Evolutionary conservation across 805 yeast species (phyloP), one percentile per base, ranked within the genome.

Genomic region (Myxozyma melibiosi): DNA sequence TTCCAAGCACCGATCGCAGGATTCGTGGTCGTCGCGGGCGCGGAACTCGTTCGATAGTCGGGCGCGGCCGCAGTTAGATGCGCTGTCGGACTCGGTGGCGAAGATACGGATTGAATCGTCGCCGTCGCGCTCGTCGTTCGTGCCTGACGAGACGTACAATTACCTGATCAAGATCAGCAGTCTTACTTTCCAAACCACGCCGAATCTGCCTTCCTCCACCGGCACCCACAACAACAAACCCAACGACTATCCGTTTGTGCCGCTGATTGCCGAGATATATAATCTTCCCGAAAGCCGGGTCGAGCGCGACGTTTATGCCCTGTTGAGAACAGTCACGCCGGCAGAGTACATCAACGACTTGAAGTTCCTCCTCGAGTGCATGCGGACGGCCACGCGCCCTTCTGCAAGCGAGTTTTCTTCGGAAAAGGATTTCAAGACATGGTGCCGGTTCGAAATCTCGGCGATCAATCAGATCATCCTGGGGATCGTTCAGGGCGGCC

Each of bases 401-500:
- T 31, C 46, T 9, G 53, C 30, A 13, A 40, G 31, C 1, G 53
- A 49, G 6, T 49, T 49, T 14, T 31, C 38, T 8, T 40, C 53
- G 11, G 46, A 18, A n/a, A 40, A 40, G 31, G 53, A 49, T 22
- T 40, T 39, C 22, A 41, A 33, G 31, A 18, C 27, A 11, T 49
- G 53, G 53, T 14, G 31, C 11, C n/a, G 40, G n/a, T 49, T 49
- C 22, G 53, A 49, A 20, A 31, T 40, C 5, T 25, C 46, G 22
- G 44, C 53, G 9, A 40, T 49, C 28, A 49, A 49, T 38, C 53
- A 49, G 34, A 49, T 39, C 14, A 39, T 49, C 20, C n/a, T 49
- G 24, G 46, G 53, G 8, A 24, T 49, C 7, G 39, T 49, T 2
- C 46, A 39, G 16, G 50, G 50, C 13, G 50, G 50, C 16, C 25